Base-by-base conservation (phyloP, 306 rosid species). In the Castanea sativa region DNA sequence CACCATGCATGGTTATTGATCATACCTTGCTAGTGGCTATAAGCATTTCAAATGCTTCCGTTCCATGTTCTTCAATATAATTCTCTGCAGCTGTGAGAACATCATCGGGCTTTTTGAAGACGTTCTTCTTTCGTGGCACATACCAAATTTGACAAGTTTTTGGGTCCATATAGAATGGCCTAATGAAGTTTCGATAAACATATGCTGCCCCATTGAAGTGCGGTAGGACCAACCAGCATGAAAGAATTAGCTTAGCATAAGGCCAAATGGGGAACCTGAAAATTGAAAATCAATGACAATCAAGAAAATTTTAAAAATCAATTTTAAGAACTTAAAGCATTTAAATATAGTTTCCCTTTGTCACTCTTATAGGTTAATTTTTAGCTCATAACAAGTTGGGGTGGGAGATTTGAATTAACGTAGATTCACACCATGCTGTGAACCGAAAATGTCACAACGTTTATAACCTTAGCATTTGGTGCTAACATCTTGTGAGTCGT, bases 211-310 rank as follows among this genome's bases (percentile, higher is more conserved):
- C 99, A 76, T 90, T 92, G 76, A 92, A 95, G 41, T 95, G 94
- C 78, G 98, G 97, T 70, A 95, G 89, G 69, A 95, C 99, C 88
- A 95, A 56, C 99, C 99, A 95, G 74, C 97, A 91, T 71, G 88
- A 90, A 21, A 87, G 64, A 25, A 90, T 88, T 82, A 95, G 85
- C 92, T 95, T 95, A 12, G 88, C 94, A 81, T 90, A 95, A 2
- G 94, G 89, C 98, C 98, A 92, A 71, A 92, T 79, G 51, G 97
- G 83, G 72, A 92, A 86, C 91, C 97, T 94, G 89, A 76, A 79
- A 79, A 83, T 63, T 53, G 60, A 71, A 27, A 18, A 56, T 23
- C 33, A 6, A 65, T 65, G 21, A 65, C 43, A 65, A 33, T 18
- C 9, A 33, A 10, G 38, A 67, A 33, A 49, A 49, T 10, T 49